Base-by-base conservation (phyloP, 2,329 filamentous ascomycete genomes). In the Lecanicillium sp. region DNA sequence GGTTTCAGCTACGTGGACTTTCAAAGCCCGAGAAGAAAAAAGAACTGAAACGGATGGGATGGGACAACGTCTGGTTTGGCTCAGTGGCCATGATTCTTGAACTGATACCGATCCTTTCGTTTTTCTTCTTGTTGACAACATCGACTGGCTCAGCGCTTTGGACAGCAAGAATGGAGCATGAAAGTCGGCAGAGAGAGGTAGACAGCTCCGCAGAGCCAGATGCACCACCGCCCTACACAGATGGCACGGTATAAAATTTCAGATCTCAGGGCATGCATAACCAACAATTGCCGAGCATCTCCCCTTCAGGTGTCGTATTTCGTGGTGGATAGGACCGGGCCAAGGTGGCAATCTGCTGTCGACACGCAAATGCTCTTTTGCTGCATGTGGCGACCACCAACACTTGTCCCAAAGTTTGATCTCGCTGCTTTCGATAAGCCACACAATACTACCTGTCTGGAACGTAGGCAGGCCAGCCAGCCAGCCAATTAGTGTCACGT, bases 21-120 rank as follows among this genome's bases (percentile, higher is more conserved):
- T 74, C 74, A 29, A 87, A 81, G 58, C 79, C 83, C 50, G 77
- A 94, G 55, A 72, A 79, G 46, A 86, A 86, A 51, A 67, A 66
- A 19, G 87, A 84, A 50, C 75, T 90, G 19, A 72, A 71, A 43
- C 68, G 68, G 31, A 73, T 83, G 38, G 69, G 77, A 45, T 85
- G 86, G 76, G 85, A 92, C 43, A 97, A 96, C 57, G 81, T 87
- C 12, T 94, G 87, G 87, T 96, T 97, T 54, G 92, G 92, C 13
- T 87, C 84, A 1, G 72, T 92, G 4, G 86, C 88, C 36, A 77
- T 96, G 65, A 59, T 87, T 6, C 62, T 97, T 19, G 87, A 96
- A 62, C 72, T 97, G n/a, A 72, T 96, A 8, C 92, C 92, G 1
- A 72, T 90, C 11, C 62, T 96, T 35, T 94, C 85, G n/a, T 94